These are phyloP conservation scores for Chaetomium cochliodes DNA, from an alignment of 495 filamentous ascomycete genomes.

Conservation along the genomic window DNA sequence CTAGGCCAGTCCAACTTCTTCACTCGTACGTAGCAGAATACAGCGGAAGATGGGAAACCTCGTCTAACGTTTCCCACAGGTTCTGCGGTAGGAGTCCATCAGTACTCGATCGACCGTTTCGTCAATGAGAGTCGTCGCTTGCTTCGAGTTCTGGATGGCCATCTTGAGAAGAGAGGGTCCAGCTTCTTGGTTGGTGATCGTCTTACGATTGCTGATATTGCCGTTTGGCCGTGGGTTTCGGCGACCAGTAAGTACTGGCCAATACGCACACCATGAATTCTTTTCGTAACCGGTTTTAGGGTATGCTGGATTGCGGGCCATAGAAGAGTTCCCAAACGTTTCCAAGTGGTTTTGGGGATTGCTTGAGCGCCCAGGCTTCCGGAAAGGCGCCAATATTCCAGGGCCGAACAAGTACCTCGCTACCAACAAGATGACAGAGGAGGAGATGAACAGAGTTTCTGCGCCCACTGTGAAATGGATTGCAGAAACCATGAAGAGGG, in stretches of 20 bases:
- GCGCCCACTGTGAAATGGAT: not conserved
- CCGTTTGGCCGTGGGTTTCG: constrained; percentile 2
- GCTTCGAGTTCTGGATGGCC: constrained; percentile 1
- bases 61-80: not conserved
- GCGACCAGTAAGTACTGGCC: not conserved
- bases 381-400: constrained; percentile 1
- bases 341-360: not conserved
- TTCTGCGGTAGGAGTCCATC: not conserved
- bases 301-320: not conserved
- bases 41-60: not conserved
- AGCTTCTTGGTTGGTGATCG: not conserved
- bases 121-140: constrained; percentile 1
- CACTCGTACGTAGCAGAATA: not conserved
- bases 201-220: constrained; percentile 1
- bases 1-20: not conserved
- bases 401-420: not conserved
- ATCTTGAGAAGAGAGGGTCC: not conserved
- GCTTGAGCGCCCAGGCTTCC: not conserved
- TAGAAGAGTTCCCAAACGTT: not conserved
- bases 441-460: not conserved
- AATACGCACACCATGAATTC: not conserved
- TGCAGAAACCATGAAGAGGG: not conserved
- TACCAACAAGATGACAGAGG: not conserved
- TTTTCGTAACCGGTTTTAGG: not conserved
- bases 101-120: constrained; percentile 2